These are phyloP conservation scores for Phialemonium atrogriseum DNA, from an alignment of 2,329 filamentous ascomycete species.

Conservation along the genomic window DNA sequence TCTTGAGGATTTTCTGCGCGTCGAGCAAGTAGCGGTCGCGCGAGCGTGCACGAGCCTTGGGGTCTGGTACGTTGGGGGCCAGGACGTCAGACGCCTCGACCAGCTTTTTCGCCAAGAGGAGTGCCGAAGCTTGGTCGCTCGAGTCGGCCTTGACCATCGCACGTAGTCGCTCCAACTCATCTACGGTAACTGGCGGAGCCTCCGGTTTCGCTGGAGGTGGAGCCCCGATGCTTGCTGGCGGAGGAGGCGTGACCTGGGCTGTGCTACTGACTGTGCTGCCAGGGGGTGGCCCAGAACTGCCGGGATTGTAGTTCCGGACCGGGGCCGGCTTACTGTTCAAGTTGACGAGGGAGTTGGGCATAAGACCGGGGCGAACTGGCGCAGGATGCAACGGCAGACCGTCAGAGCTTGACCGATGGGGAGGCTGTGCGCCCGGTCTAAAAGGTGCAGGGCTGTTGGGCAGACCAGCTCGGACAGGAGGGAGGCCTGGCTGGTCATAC, in stretches of 20 bases:
- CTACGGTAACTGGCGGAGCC: constrained; percentile 58
- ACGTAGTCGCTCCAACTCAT: constrained; percentile 70
- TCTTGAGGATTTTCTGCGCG: constrained; percentile 86
- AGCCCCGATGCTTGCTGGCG: constrained; percentile 18
- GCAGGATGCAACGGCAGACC: constrained; percentile 51
- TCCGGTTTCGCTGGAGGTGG: constrained; percentile 21
- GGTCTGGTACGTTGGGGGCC: constrained; percentile 54
- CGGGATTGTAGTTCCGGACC: constrained; percentile 39
- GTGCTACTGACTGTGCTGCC: constrained; percentile 42
- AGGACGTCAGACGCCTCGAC: constrained; percentile 78
- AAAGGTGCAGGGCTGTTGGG: constrained; percentile 17
- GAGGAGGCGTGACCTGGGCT: constrained; percentile 10
- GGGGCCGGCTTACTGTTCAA: constrained; percentile 50
- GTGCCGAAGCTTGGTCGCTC: constrained; percentile 60
- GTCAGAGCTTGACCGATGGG: constrained; percentile 30
- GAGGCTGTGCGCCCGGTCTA: constrained; percentile 18
- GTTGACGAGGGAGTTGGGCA: constrained; percentile 49
- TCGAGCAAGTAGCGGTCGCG: constrained; percentile 80
- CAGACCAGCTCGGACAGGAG: constrained; percentile 13
- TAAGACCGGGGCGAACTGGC: constrained; percentile 55
- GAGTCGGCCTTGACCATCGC: constrained; percentile 62
- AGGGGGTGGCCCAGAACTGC: not conserved
- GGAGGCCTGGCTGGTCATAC: constrained; percentile 11
- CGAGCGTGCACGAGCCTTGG: constrained; percentile 63
- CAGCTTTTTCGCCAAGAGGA: constrained; percentile 72